phyloP scores from a whole-genome alignment of 257 asterid genomes.

The Solanum chiquidenum region DNA sequence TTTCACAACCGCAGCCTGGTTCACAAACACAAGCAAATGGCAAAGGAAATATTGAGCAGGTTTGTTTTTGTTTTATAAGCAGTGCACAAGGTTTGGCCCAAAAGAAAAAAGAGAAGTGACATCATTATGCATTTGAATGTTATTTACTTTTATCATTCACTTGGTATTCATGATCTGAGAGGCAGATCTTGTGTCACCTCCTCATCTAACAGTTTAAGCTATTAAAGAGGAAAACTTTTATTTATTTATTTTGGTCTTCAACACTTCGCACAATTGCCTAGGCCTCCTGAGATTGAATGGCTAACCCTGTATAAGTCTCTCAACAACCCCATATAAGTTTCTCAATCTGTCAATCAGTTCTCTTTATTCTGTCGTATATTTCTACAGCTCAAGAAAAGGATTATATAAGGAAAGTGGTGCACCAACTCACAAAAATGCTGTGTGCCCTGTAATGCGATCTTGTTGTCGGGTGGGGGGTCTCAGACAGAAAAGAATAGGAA shows the following conservation, averaged over 20 bases:
- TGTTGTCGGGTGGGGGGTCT: not conserved
- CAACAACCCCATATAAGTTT: not conserved
- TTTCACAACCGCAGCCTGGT: slow-evolving; percentile 35
- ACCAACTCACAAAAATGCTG: not conserved
- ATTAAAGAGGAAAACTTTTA: not conserved
- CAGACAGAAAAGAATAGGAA: not conserved
- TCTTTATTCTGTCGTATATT: not conserved
- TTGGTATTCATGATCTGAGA: not conserved
- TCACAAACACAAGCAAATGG: slow-evolving; percentile 19
- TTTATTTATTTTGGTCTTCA: not conserved
- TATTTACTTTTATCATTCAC: not conserved
- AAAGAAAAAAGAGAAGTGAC: not conserved
- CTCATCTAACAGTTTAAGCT: not conserved
- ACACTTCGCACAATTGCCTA: not conserved
- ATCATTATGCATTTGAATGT: not conserved
- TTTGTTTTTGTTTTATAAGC: slow-evolving; percentile 6
- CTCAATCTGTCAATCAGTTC: not conserved
- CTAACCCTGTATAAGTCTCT: not conserved
- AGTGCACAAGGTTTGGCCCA: not conserved
- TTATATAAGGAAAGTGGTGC: not conserved
- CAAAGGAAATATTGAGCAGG: slow-evolving; percentile 17
- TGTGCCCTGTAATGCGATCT: not conserved
- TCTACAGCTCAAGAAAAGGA: not conserved
- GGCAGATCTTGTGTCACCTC: not conserved
- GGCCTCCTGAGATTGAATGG: not conserved